These are phyloP conservation scores for Talaromyces sp. DNA, from an alignment of 2,329 filamentous ascomycete species.

Conservation along the genomic window DNA sequence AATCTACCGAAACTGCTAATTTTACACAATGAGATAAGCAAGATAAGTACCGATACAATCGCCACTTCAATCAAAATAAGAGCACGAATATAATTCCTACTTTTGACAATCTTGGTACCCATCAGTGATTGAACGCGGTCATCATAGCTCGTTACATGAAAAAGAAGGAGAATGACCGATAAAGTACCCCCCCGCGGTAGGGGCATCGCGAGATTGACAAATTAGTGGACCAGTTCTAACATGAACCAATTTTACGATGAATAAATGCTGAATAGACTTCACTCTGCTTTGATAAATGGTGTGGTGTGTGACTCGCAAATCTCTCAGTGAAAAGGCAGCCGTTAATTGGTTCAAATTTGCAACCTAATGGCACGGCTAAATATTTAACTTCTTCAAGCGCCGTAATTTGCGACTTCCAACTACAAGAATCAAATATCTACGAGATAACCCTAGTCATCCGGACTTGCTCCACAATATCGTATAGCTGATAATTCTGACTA, in stretches of 20 bases:
- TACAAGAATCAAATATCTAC: not conserved
- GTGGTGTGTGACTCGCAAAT: not conserved
- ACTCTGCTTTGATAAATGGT: too few species aligned
- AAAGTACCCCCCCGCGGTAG: not conserved
- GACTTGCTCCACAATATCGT: not conserved
- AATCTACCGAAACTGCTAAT: not conserved
- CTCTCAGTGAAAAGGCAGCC: not conserved
- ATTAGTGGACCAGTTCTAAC: too few species aligned
- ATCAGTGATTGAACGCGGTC: too few species aligned
- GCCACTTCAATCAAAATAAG: too few species aligned
- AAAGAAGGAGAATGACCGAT: not conserved
- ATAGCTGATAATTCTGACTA: not conserved
- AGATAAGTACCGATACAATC: not conserved
- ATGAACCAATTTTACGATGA: too few species aligned
- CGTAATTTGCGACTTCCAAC: not conserved
- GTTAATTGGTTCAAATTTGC: not conserved
- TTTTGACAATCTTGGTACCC: too few species aligned
- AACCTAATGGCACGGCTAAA: not conserved
- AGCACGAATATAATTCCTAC: too few species aligned
- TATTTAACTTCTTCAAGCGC: not conserved
- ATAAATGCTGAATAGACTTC: too few species aligned
- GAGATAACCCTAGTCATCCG: not conserved
- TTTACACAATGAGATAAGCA: not conserved
- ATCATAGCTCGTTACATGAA: not conserved
- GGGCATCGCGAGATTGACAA: not conserved